phyloP scores from a whole-genome alignment of 352 stramenopile genomes.

The Sclerospora graminicola region DNA sequence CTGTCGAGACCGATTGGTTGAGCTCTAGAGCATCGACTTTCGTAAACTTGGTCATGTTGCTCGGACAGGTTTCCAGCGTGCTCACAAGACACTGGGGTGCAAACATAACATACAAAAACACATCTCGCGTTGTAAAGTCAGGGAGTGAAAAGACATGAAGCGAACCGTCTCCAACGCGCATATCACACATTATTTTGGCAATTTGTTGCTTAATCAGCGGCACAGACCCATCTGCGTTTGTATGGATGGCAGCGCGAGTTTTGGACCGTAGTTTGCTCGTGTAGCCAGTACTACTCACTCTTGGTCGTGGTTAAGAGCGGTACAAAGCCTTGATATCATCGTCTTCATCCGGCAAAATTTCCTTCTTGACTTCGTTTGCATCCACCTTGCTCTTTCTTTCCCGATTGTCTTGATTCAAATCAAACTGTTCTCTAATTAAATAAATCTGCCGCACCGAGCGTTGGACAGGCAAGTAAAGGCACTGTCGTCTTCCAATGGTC shows the following conservation, averaged over 20 bases:
- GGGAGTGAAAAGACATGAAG: slow-evolving; percentile 76
- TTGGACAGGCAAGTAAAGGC: slow-evolving; percentile 76
- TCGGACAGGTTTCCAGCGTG: slow-evolving; percentile 54
- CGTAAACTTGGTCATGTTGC: slow-evolving; percentile 44
- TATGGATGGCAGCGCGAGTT: slow-evolving; percentile 1
- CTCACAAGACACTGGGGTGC: slow-evolving; percentile 69
- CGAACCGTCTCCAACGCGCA: slow-evolving; percentile 75
- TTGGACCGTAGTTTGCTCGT: slow-evolving; percentile 4
- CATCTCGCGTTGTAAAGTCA: slow-evolving; percentile 68
- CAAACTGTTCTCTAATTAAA: slow-evolving; percentile 74
- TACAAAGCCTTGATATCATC: slow-evolving; percentile 72
- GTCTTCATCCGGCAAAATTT: slow-evolving; percentile 17
- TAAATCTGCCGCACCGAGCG: slow-evolving; percentile 64
- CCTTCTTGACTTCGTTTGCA: slow-evolving; percentile 8
- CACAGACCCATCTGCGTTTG: slow-evolving; percentile 28
- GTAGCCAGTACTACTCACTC: slow-evolving; percentile 5
- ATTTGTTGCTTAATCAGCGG: slow-evolving; percentile 37
- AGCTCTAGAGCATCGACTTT: slow-evolving; percentile 52
- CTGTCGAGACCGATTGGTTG: slow-evolving; percentile 49
- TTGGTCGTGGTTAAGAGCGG: slow-evolving; percentile 30
- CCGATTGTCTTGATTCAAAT: slow-evolving; percentile 49
- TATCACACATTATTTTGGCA: slow-evolving; percentile 67
- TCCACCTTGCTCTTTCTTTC: slow-evolving; percentile 18
- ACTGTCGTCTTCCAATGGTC: slow-evolving; percentile 75
- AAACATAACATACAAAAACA: slow-evolving; percentile 78